Evolutionary conservation across 2,329 filamentous ascomycete species (phyloP), one percentile per base, ranked within the genome.

Genomic region (Trichophyton rubrum): DNA sequence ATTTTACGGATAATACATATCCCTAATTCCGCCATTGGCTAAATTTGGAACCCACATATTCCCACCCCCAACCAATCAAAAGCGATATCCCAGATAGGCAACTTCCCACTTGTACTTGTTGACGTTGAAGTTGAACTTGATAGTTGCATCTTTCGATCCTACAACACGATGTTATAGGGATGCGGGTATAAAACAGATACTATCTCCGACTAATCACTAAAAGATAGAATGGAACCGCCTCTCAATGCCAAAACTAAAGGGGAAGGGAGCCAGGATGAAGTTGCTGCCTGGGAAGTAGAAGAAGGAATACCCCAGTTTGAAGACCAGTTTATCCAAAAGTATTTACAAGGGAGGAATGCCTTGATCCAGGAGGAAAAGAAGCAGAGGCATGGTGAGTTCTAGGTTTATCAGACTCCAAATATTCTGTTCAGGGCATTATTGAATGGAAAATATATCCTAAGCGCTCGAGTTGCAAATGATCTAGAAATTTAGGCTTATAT

Each of bases 271-370:
- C 40, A 27, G 30, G 11, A 33, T 20, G 57, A 38, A 8, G 41
- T 4, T 27, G 3, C 20, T 13, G 70, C 68, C 61, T 72, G 69
- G 68, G 69, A 71, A 61, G 56, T 68, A 40, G 74, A 77, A 57
- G 73, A 76, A 62, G 77, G 75, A 1, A 69, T 79, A 30, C 77
- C 77, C 56, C 75, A 77, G 62, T 62, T 73, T 11, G 76, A 82
- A 8, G 89, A 95, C 67, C 84, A 86, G 0, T 90, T 95, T 72
- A 82, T 96, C 55, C 84, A 89, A 67, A 85, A 92, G 70, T 96
- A 95, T 69, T 76, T 95, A 43, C 75, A 83, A 49, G 89, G 89
- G 22, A 83, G 91, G 58, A 81, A 86, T 67, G 85, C 84, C 27
- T 80, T 97, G 59, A 87, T 96, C 61, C 79, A 80, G 17, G 82